Conservation (phyloP, 2,329 filamentous ascomycete genomes). For the Xylariales sp. region DNA sequence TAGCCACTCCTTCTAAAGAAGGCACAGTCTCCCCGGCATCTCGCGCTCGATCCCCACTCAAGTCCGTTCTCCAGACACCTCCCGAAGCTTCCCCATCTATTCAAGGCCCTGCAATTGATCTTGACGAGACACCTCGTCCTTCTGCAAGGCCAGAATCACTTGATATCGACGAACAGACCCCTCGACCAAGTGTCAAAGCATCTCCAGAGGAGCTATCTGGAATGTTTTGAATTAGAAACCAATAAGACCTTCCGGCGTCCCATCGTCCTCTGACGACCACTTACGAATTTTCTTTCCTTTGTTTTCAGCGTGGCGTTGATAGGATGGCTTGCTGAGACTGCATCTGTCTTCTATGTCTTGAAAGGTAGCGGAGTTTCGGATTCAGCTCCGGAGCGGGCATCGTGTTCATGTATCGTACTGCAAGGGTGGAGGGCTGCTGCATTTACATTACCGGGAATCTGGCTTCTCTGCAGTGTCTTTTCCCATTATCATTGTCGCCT, state of each 20-base stretch:
- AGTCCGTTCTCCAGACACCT: slow-evolving; percentile 20
- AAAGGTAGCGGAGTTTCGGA: slow-evolving; percentile 7
- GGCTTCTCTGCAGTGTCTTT: too few species aligned
- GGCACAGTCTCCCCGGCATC: slow-evolving; percentile 23
- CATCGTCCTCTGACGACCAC: too few species aligned
- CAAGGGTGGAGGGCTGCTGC: too few species aligned
- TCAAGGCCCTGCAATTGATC: slow-evolving; percentile 15
- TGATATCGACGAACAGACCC: slow-evolving; percentile 33
- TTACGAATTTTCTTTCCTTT: slow-evolving; percentile 3
- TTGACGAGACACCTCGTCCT: slow-evolving; percentile 43
- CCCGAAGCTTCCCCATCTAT: slow-evolving; percentile 22
- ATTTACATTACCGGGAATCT: too few species aligned
- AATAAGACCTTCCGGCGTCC: too few species aligned
- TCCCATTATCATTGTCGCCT: too few species aligned
- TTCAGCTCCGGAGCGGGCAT: too few species aligned
- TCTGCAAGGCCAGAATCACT: slow-evolving; percentile 13
- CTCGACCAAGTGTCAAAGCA: slow-evolving; percentile 26
- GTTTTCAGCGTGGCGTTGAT: slow-evolving; percentile 10
- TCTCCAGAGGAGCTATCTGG: too few species aligned
- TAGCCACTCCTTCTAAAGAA: slow-evolving; percentile 45
- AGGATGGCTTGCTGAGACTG: slow-evolving; percentile 6
- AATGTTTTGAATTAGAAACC: too few species aligned
- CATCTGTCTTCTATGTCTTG: slow-evolving; percentile 7
- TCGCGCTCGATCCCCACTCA: slow-evolving; percentile 16
- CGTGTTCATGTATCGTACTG: too few species aligned